Evolutionary conservation across 257 asterid species (phyloP).

Genomic region (Jacaranda copaia): DNA sequence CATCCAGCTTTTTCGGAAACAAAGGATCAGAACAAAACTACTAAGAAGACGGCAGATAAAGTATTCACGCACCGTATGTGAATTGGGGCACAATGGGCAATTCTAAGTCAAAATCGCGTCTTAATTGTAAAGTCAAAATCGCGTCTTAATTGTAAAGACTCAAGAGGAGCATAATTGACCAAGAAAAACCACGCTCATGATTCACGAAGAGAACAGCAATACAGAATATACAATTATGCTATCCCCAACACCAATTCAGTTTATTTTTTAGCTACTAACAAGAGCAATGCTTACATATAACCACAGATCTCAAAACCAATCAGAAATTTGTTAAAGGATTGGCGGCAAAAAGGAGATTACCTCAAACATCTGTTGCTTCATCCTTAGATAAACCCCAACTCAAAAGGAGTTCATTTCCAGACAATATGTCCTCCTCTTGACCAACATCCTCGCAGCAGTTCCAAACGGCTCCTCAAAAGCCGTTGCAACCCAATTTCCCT

Average conservation of each 20-base stretch:
- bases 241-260: background rate
- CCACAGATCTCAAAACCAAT: conserved; percentile 28
- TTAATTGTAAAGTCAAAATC: background rate
- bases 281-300: conserved; percentile 6
- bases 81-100: too few relatives aligned
- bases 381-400: conserved; percentile 22
- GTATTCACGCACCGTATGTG: background rate
- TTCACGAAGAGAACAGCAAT: background rate
- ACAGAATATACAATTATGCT: background rate
- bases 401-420: conserved; percentile 81
- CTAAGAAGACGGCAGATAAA: background rate
- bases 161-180: background rate
- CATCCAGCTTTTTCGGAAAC: background rate
- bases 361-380: conserved; percentile 36
- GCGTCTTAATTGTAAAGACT: background rate
- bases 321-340: background rate
- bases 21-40: background rate
- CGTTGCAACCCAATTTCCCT: conserved; percentile 62
- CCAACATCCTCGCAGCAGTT: conserved; percentile 76
- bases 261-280: background rate
- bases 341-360: conserved; percentile 32
- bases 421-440: conserved; percentile 80
- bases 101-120: background rate
- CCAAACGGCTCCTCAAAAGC: conserved; percentile 78
- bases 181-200: conserved; percentile 20